Evolutionary conservation across 1,284 basidiomycete species (phyloP), one percentile per base, ranked within the genome.

Genomic region (Malassezia equina): DNA sequence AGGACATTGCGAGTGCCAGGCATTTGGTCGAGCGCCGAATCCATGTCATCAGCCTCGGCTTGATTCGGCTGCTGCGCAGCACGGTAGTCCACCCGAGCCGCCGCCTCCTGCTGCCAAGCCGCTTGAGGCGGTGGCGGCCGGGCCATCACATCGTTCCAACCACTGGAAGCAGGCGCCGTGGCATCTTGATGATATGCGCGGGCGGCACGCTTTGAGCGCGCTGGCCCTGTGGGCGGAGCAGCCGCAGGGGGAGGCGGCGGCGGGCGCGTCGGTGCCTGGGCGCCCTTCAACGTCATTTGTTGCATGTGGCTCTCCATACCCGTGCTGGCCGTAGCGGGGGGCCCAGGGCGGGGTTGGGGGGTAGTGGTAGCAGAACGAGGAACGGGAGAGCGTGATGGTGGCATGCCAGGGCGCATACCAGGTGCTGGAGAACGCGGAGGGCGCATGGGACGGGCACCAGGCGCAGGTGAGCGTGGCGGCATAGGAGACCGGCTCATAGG

Each of bases 141-240:
- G 9, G 55, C 52, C 17, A 63, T 60, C 0, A 63, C 69, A 39
- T 69, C 71, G 42, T 74, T 67, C 67, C 65, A 71, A 28, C 66
- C 66, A 2, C 41, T 25, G 27, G 44, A 51, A 15, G 64, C 59
- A 12, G 52, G 24, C 5, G 62, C 52, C 7, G 60, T 56, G 3
- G 62, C 62, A 21, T 74, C 68, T 19, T 68, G 66, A 49, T 75
- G 74, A 39, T 75, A 75, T 28, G 71, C 73, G 17, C 74, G 65
- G 8, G 73, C 71, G 31, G 66, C 65, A 12, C 74, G 54, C 58
- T 73, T 75, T 8, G 66, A 64, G 27, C 59, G 61, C 0, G 67
- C 63, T 1, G 66, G 64, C 7, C 64, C 69, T 28, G 40, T 25
- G 3, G 55, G 55, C 19, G 55, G 48, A 4, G 32, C 36, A 11